A percentile compares a stretch with the other conserved stretches of the same genome.
phyloP scores from a whole-genome alignment of 495 filamentous ascomycete species.

The Cladorrhinum samala region DNA sequence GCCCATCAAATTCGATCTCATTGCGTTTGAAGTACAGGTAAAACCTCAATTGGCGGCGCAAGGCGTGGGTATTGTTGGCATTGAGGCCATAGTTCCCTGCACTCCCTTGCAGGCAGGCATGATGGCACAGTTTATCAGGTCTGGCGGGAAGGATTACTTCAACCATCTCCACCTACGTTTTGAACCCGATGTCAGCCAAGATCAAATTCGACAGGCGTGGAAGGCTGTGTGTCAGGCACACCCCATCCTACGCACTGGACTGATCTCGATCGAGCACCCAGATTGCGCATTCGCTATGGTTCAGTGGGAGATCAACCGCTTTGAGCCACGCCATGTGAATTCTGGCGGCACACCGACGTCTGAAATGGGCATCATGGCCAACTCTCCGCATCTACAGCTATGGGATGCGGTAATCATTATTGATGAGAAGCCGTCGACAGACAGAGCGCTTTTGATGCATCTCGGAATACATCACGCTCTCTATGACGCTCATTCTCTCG shows the following conservation, averaged over 20 bases:
- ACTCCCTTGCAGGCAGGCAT: conserved; percentile 60
- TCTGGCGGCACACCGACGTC: conserved; percentile 1
- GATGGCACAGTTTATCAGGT: conserved; percentile 54
- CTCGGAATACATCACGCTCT: conserved; percentile 62
- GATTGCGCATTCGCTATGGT: conserved; percentile 62
- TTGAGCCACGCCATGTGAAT: neutral
- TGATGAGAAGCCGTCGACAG: neutral
- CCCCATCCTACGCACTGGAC: conserved; percentile 69
- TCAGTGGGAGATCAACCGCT: conserved; percentile 31
- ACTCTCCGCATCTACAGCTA: conserved; percentile 13
- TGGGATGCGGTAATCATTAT: conserved; percentile 19
- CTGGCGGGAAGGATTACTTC: conserved; percentile 53
- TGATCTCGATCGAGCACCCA: conserved; percentile 53
- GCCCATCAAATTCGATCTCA: conserved; percentile 46
- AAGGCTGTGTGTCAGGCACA: conserved; percentile 39
- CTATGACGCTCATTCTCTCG: conserved; percentile 69
- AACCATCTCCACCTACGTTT: conserved; percentile 52
- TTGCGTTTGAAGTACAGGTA: conserved; percentile 28
- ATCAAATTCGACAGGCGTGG: conserved; percentile 51
- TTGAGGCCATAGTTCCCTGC: conserved; percentile 54
- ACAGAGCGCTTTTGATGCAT: conserved; percentile 38
- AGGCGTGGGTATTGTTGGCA: neutral
- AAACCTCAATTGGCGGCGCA: conserved; percentile 16
- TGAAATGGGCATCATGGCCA: conserved; percentile 7
- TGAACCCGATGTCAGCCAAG: conserved; percentile 3